These are phyloP conservation scores for Paramecium primaurelia DNA, from an alignment of 73 alveolate genomes.

Conservation along the genomic window DNA sequence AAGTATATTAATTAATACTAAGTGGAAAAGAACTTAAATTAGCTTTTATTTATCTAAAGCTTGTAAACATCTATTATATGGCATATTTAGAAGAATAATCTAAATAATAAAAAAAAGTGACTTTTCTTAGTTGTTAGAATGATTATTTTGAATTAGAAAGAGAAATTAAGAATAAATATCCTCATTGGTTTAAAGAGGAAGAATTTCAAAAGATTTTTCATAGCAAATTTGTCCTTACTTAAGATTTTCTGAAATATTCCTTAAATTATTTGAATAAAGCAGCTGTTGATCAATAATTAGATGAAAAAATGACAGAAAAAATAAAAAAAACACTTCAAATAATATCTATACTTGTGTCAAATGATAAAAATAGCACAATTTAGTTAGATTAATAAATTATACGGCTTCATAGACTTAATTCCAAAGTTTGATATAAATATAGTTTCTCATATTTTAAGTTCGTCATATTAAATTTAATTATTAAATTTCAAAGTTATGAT, in stretches of 20 bases:
- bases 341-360: background rate
- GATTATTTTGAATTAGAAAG: constrained; percentile 41
- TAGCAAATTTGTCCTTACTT: background rate
- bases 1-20: background rate
- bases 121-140: background rate
- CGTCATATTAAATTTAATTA: background rate
- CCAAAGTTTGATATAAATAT: background rate
- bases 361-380: background rate
- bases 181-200: background rate
- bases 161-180: background rate
- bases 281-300: background rate
- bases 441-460: background rate
- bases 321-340: background rate
- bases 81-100: constrained; percentile 22
- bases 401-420: constrained; percentile 23
- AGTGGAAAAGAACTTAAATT: background rate
- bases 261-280: background rate
- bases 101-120: background rate
- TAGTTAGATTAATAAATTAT: background rate
- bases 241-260: background rate
- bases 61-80: constrained; percentile 35
- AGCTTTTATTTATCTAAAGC: background rate
- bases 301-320: background rate
- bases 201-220: constrained; percentile 12
- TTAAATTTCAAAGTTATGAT: background rate